phyloP scores from a whole-genome alignment of 306 rosid species.

The Cicer chorassanicum region DNA sequence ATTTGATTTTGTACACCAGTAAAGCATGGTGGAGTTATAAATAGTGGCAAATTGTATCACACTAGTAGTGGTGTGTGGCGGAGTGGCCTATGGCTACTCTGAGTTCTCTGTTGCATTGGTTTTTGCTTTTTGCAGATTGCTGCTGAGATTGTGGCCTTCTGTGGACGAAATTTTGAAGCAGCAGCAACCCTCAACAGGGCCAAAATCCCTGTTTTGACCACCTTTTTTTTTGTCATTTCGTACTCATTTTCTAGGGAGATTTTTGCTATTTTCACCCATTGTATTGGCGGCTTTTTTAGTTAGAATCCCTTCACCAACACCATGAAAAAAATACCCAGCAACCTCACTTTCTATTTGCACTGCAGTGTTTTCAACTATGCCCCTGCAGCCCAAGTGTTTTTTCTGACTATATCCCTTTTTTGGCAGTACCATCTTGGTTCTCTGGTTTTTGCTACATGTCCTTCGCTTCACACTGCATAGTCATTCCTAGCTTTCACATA shows the following conservation, averaged over 20 bases:
- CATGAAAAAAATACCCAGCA: not conserved
- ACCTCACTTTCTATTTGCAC: not conserved
- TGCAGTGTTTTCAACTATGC: not conserved
- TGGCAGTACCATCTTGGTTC: not conserved
- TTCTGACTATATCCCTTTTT: not conserved
- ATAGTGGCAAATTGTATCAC: not conserved
- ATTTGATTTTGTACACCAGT: not conserved
- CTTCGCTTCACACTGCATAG: not conserved
- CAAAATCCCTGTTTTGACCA: not conserved
- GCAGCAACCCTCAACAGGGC: not conserved
- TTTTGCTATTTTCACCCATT: not conserved
- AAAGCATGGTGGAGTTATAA: not conserved
- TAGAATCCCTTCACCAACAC: not conserved
- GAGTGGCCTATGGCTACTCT: slow-evolving; percentile 17
- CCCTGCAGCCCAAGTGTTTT: not conserved
- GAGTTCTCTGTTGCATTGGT: not conserved
- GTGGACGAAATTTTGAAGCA: not conserved
- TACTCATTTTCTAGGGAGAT: not conserved
- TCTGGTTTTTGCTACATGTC: not conserved
- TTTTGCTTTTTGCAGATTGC: slow-evolving; percentile 10
- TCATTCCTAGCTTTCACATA: not conserved
- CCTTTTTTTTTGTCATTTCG: not conserved
- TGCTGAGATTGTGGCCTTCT: not conserved
- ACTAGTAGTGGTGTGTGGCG: not conserved
- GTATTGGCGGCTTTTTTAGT: not conserved